These are phyloP conservation scores for Entamoeba moshkovskii DNA, from an alignment of 208 protist genomes.

Conservation along the genomic window DNA sequence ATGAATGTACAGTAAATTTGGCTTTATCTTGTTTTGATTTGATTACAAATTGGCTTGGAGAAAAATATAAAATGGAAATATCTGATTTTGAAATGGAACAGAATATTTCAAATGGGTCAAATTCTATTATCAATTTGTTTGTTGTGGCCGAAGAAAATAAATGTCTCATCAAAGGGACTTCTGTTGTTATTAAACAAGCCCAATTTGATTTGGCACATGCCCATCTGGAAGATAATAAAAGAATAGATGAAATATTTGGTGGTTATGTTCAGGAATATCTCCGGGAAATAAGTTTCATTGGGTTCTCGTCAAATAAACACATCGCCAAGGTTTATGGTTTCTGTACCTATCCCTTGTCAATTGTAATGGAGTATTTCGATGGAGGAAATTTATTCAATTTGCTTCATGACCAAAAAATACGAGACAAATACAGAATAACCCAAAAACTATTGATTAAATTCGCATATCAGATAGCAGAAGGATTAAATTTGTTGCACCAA, in stretches of 20 bases:
- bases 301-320: not conserved
- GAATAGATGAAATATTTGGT: not conserved
- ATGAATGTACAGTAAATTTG: not conserved
- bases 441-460: not conserved
- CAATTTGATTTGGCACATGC: not conserved
- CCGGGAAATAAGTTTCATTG: not conserved
- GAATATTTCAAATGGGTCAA: not conserved
- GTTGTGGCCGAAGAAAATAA: not conserved
- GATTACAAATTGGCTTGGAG: not conserved
- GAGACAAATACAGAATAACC: not conserved
- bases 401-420: not conserved
- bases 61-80: not conserved
- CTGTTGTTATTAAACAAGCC: not conserved
- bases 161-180: not conserved
- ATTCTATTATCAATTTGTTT: not conserved
- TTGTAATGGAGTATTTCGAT: conserved; percentile 1
- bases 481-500: not conserved
- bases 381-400: not conserved
- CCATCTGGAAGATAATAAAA: not conserved
- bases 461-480: not conserved
- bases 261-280: not conserved
- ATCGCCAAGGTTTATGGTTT: not conserved
- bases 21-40: not conserved
- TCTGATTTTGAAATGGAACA: not conserved
- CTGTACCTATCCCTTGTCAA: not conserved